Evolutionary conservation across 73 alveolate genomes (phyloP).

Genomic region (Stentor roeselii): DNA sequence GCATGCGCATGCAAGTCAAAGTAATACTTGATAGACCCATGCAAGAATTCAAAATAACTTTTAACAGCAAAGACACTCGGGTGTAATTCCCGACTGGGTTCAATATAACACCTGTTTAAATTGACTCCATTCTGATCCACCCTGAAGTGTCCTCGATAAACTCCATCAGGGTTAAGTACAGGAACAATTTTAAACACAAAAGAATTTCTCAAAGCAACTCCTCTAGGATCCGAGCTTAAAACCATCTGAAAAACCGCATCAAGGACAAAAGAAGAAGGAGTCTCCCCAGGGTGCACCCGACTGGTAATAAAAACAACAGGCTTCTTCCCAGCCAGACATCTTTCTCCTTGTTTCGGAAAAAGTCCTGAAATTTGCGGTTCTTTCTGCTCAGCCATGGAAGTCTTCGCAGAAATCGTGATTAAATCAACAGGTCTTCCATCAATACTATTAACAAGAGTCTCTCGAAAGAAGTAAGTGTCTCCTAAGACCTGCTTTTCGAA

Average conservation of each 20-base stretch:
- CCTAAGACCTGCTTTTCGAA: constrained; percentile 20
- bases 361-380: constrained; percentile 37
- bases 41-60: not conserved
- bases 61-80: constrained; percentile 65
- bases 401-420: constrained; percentile 42
- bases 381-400: constrained; percentile 24
- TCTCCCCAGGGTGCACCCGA: constrained; percentile 46
- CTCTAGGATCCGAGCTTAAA: constrained; percentile 30
- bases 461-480: constrained; percentile 49
- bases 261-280: constrained; percentile 30
- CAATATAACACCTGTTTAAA: constrained; percentile 49
- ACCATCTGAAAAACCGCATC: constrained; percentile 31
- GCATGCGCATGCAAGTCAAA: constrained; percentile 70
- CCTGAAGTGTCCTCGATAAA: constrained; percentile 53
- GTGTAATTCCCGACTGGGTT: constrained; percentile 38
- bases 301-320: constrained; percentile 38
- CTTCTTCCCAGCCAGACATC: constrained; percentile 39
- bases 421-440: constrained; percentile 57
- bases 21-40: constrained; percentile 37
- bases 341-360: constrained; percentile 28
- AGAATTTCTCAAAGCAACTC: constrained; percentile 34
- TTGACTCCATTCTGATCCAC: constrained; percentile 43
- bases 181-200: constrained; percentile 61
- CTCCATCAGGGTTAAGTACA: constrained; percentile 64
- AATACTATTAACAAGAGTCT: constrained; percentile 37